Evolutionary conservation across 148 eudicot genomes (phyloP).

Genomic region (Rhododendron ovatum): DNA sequence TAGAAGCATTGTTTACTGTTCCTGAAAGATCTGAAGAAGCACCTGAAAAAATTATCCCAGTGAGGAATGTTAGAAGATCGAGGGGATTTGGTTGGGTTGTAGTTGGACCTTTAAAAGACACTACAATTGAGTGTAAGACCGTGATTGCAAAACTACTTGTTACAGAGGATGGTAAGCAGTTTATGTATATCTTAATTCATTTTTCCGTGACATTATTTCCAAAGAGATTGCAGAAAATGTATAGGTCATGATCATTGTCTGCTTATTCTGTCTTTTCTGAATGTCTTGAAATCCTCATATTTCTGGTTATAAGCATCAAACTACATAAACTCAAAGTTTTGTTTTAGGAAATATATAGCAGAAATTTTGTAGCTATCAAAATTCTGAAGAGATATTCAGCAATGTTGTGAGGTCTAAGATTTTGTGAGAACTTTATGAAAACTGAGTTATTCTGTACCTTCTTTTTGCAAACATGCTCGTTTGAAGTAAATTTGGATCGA

Average conservation of each 20-base stretch:
- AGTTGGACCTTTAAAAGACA: conserved; percentile 36
- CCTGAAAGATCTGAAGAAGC: conserved; percentile 44
- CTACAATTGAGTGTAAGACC: conserved; percentile 22
- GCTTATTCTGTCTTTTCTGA: conserved; percentile 9
- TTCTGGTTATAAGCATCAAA: not conserved
- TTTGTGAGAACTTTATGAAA: not conserved
- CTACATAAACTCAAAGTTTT: not conserved
- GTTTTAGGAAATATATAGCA: not conserved
- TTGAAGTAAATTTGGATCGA: not conserved
- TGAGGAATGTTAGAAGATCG: conserved; percentile 17
- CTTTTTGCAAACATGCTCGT: not conserved
- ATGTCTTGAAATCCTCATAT: not conserved
- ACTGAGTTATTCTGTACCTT: not conserved
- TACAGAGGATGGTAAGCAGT: conserved; percentile 35
- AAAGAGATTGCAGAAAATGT: not conserved
- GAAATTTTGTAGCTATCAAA: not conserved
- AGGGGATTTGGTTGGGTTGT: conserved; percentile 44
- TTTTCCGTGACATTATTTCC: not conserved
- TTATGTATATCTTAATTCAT: not conserved
- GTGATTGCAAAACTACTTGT: conserved; percentile 35
- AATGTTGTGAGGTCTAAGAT: not conserved
- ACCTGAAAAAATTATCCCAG: conserved; percentile 16
- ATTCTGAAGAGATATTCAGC: not conserved
- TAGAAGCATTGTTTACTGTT: conserved; percentile 52
- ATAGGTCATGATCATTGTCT: not conserved